These are phyloP conservation scores for Articulospora tetracladia DNA, from an alignment of 495 filamentous ascomycete genomes.

Conservation along the genomic window DNA sequence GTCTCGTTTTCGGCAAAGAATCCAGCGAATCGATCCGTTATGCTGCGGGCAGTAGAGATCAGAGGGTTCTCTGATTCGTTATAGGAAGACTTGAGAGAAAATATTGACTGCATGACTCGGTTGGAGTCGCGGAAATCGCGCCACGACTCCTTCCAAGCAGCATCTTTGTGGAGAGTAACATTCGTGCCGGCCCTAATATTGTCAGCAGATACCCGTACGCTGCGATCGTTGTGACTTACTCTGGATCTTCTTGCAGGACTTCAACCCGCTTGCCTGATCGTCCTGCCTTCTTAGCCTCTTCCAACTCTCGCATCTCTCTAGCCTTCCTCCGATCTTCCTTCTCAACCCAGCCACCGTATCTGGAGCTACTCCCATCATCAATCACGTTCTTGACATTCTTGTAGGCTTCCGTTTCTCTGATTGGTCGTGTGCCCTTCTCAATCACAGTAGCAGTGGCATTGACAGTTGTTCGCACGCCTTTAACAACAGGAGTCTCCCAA, in stretches of 20 bases:
- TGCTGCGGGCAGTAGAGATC: constrained; percentile 86
- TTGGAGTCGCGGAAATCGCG: constrained; percentile 83
- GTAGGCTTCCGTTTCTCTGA: constrained; percentile 89
- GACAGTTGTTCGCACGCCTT: constrained; percentile 85
- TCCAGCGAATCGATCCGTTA: constrained; percentile 86
- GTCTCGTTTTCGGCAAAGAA: constrained; percentile 99
- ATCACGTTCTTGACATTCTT: constrained; percentile 94
- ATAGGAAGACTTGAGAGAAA: constrained; percentile 77
- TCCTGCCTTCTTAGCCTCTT: constrained; percentile 50
- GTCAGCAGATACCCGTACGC: neutral
- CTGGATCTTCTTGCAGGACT: constrained; percentile 71
- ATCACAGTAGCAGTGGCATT: constrained; percentile 78
- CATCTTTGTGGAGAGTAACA: constrained; percentile 92
- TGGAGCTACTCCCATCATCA: constrained; percentile 92
- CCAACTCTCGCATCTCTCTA: constrained; percentile 68
- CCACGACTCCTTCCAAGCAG: constrained; percentile 95
- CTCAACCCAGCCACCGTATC: constrained; percentile 94
- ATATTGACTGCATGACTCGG: constrained; percentile 83
- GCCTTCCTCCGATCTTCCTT: constrained; percentile 84
- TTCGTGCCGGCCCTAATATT: constrained; percentile 73
- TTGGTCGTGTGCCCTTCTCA: constrained; percentile 89
- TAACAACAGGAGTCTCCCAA: constrained; percentile 91
- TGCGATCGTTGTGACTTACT: constrained; percentile 55
- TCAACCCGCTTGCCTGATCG: constrained; percentile 39
- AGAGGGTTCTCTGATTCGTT: constrained; percentile 96